phyloP scores from a whole-genome alignment of 2,329 filamentous ascomycete genomes.

The Aureobasidium sp. region DNA sequence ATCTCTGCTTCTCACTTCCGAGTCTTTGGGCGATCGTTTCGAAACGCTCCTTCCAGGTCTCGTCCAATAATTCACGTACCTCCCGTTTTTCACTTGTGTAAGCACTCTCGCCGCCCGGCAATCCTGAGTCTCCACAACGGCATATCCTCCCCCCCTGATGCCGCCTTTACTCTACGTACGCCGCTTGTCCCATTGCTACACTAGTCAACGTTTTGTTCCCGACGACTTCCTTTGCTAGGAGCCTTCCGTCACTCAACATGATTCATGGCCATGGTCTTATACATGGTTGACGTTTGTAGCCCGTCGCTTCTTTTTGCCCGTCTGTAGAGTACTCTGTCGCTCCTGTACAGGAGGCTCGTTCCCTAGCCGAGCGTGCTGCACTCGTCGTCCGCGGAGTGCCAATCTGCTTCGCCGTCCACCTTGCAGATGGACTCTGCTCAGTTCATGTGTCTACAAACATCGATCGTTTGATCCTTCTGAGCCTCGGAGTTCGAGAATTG shows the following conservation, averaged over 20 bases:
- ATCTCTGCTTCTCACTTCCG: neutral
- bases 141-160: neutral
- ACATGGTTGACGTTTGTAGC: neutral
- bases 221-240: neutral
- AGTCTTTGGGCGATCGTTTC: neutral
- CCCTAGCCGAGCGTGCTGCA: neutral
- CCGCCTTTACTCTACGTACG: neutral
- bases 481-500: neutral
- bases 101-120: neutral
- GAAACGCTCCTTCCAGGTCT: neutral
- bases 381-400: neutral
- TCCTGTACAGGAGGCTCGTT: neutral
- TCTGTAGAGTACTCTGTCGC: neutral
- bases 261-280: constrained; percentile 6
- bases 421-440: neutral
- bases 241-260: neutral
- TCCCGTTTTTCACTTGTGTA: neutral
- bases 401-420: neutral
- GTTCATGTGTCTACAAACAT: neutral
- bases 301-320: constrained; percentile 1
- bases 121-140: neutral
- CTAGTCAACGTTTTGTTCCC: neutral
- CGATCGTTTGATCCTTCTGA: neutral
- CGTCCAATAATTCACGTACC: neutral
- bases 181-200: neutral